Conservation (phyloP, 345 rosid species). For the Cochlearia excelsa region DNA sequence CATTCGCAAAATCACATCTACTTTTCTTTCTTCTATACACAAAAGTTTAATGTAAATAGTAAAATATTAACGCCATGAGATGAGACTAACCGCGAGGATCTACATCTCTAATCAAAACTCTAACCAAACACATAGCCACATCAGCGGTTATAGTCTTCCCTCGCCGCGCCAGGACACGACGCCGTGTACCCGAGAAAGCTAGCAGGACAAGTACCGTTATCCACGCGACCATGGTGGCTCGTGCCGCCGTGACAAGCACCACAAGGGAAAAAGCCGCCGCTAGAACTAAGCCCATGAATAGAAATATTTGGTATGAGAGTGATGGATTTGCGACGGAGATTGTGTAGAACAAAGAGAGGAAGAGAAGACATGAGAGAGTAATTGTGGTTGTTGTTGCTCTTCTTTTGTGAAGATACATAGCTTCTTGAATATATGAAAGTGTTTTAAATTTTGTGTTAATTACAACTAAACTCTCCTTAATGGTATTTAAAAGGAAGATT, state of each 20-base stretch:
- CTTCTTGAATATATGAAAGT: conserved; percentile 16
- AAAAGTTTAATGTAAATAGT: too few relatives aligned
- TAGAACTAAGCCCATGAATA: background rate
- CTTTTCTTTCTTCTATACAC: too few relatives aligned
- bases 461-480: conserved; percentile 1
- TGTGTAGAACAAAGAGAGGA: conserved; percentile 25
- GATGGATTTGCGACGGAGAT: conserved; percentile 17
- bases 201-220: conserved; percentile 35
- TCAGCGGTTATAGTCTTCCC: conserved; percentile 33
- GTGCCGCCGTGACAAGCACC: conserved; percentile 30
- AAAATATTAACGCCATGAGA: background rate
- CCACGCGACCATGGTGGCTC: conserved; percentile 41
- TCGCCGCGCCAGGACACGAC: conserved; percentile 28
- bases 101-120: conserved; percentile 22
- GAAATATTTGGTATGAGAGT: conserved; percentile 7
- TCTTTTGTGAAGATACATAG: conserved; percentile 30
- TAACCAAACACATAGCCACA: conserved; percentile 28
- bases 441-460: background rate
- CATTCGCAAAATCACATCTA: too few relatives aligned
- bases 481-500: background rate
- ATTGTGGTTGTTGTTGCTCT: conserved; percentile 28
- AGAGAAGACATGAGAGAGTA: conserved; percentile 31
- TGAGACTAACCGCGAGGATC: conserved; percentile 27
- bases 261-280: conserved; percentile 22
- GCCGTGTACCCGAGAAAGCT: conserved; percentile 39